Evolutionary conservation across 129 eudicot species (phyloP).

Genomic region (Escallonia herrerae): DNA sequence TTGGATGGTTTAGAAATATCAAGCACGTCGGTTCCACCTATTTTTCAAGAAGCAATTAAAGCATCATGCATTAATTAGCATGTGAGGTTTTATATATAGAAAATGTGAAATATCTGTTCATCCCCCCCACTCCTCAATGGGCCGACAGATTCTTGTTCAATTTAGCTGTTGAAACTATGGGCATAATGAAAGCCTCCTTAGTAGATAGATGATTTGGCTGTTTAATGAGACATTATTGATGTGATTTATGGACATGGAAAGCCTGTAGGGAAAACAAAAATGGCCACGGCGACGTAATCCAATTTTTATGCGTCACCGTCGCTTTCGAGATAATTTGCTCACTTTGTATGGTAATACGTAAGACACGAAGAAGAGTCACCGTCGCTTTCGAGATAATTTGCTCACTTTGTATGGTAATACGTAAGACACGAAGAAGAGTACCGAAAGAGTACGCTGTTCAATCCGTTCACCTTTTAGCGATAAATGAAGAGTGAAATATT

Average conservation of each 20-base stretch:
- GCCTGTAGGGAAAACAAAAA: no score
- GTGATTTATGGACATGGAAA: neutral
- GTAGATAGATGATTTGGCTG: neutral
- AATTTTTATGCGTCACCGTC: no score
- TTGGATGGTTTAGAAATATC: neutral
- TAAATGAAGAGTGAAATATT: no score
- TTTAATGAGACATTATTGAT: constrained; percentile 1
- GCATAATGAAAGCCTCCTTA: constrained; percentile 14
- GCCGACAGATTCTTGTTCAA: neutral
- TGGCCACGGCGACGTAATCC: no score
- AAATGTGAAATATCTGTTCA: neutral
- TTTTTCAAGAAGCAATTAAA: neutral
- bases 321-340: no score
- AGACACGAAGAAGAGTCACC: no score
- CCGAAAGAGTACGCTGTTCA: no score
- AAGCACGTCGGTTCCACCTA: neutral
- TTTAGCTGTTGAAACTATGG: neutral
- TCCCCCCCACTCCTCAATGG: neutral
- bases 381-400: no score
- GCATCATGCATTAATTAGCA: constrained; percentile 2
- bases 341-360: no score
- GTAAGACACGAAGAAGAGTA: no score
- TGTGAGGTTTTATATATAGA: neutral
- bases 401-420: no score
- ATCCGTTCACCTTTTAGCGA: no score